Base-by-base conservation (phyloP, 768 basidiomycete genomes). In the Lactarius tabidus region DNA sequence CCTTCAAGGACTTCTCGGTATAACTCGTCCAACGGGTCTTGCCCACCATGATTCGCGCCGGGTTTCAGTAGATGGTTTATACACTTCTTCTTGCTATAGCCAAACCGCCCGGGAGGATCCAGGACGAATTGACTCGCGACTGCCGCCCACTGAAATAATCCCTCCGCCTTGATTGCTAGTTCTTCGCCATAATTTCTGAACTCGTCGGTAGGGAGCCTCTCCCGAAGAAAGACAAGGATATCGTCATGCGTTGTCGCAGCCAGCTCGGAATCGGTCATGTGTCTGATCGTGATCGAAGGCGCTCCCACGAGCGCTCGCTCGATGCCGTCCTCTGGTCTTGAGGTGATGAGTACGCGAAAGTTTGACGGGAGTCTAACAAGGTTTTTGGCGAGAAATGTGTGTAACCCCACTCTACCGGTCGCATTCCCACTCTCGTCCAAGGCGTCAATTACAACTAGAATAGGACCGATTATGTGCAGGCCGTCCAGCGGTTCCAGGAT, bases 131-230 rank as follows among this genome's bases (percentile, higher is more conserved):
- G 38, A 31, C 39, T 31, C 0, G 59, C 59, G 12, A 45, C 59
- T 14, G 59, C 59, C 6, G 59, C 59, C 59, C 59, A 60, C 29
- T 48, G 45, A 23, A 48, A 48, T 7, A 31, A 35, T 20, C 53
- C 53, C 18, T 55, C 53, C 2, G 53, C 53, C 29, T 17, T 55
- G 4, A 2, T 12, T 33, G 53, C 29, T n/a, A 58, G 57, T 9
- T 10, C 6, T 17, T 14, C 36, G 15, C 57, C 57, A 41, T 41
- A 28, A 7, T 58, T 9, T 17, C 17, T 29, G 15, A 58, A 39
- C 35, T 23, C 57, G 12, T 41, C 15, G 6, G 18, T 7, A 10
- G 38, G 36, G 6, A 58, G 57, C 23, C 1, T 17, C 5, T 26
- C 18, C 38, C 14, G 35, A 20, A 58, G 26, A 41, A 38, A 58